These are phyloP conservation scores for Setomelanomma holmii DNA, from an alignment of 2,329 filamentous ascomycete genomes.

Conservation along the genomic window DNA sequence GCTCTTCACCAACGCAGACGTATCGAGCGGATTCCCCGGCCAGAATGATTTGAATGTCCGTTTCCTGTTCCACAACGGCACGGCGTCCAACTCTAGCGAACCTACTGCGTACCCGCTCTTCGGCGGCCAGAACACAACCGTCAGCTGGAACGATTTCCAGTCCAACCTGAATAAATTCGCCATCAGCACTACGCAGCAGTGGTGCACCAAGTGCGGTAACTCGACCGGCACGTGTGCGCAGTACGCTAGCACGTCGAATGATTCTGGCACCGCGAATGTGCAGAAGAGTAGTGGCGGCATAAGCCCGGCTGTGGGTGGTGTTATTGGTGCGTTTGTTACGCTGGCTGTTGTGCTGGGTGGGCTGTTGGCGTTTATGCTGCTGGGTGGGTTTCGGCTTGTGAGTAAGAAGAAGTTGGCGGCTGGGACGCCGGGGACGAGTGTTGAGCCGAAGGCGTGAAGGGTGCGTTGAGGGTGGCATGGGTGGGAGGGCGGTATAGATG, in stretches of 20 bases:
- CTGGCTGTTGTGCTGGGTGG: constrained; percentile 66
- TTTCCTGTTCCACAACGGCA: constrained; percentile 70
- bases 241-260: constrained; percentile 30
- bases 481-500: too few relatives aligned
- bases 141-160: constrained; percentile 73
- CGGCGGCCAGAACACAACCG: constrained; percentile 64
- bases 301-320: constrained; percentile 76
- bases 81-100: constrained; percentile 53
- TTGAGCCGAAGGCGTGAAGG: constrained; percentile 21
- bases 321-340: constrained; percentile 77
- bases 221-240: constrained; percentile 70
- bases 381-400: constrained; percentile 65
- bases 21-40: constrained; percentile 50
- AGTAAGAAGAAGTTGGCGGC: constrained; percentile 57
- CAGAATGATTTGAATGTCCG: constrained; percentile 62
- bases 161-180: constrained; percentile 69
- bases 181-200: constrained; percentile 68
- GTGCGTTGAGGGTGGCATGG: too few relatives aligned
- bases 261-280: constrained; percentile 1
- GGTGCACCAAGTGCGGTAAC: constrained; percentile 81
- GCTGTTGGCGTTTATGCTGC: constrained; percentile 60
- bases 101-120: constrained; percentile 66
- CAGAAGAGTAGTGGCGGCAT: constrained; percentile 55
- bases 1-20: constrained; percentile 60
- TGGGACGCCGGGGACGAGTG: constrained; percentile 2